These are phyloP conservation scores for Aspergillus piperis DNA, from an alignment of 2,329 filamentous ascomycete species.

Conservation along the genomic window DNA sequence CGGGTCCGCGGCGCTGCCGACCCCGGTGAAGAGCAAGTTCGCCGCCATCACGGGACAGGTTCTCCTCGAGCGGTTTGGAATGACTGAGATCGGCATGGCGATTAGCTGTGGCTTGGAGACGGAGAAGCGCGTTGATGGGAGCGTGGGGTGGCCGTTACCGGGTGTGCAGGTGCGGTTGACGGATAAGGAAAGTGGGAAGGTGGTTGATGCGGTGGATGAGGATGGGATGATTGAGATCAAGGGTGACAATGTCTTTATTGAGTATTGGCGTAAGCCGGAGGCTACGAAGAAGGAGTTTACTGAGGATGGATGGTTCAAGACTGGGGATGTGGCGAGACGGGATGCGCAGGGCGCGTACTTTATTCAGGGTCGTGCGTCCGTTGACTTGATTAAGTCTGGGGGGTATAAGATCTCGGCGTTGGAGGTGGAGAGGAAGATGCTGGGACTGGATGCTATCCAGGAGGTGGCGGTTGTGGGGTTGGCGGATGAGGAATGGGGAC, in stretches of 20 bases:
- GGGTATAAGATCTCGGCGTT: slow-evolving; percentile 59
- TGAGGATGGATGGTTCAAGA: slow-evolving; percentile 52
- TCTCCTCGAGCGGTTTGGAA: slow-evolving; percentile 53
- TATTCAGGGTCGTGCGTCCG: slow-evolving; percentile 55
- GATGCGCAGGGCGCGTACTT: slow-evolving; percentile 49
- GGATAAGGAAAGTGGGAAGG: slow-evolving; percentile 39
- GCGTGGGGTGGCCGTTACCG: slow-evolving; percentile 51
- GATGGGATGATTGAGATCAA: slow-evolving; percentile 49
- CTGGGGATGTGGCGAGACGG: slow-evolving; percentile 47
- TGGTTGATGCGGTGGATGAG: slow-evolving; percentile 35
- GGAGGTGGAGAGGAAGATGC: slow-evolving; percentile 57
- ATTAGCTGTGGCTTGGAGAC: slow-evolving; percentile 48
- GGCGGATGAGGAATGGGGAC: slow-evolving; percentile 56
- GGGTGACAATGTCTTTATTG: slow-evolving; percentile 45
- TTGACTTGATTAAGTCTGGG: slow-evolving; percentile 59
- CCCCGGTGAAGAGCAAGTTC: slow-evolving; percentile 44
- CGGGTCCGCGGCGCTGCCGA: slow-evolving; percentile 47
- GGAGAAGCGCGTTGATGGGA: slow-evolving; percentile 47
- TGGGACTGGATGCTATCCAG: slow-evolving; percentile 52
- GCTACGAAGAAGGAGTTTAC: slow-evolving; percentile 51
- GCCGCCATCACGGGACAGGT: slow-evolving; percentile 44
- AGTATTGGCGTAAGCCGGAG: slow-evolving; percentile 48
- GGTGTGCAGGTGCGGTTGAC: slow-evolving; percentile 51
- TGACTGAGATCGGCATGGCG: slow-evolving; percentile 54
- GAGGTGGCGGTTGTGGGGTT: slow-evolving; percentile 58